Evolutionary conservation across 306 rosid species (phyloP).

Genomic region (Benincasa hispida): DNA sequence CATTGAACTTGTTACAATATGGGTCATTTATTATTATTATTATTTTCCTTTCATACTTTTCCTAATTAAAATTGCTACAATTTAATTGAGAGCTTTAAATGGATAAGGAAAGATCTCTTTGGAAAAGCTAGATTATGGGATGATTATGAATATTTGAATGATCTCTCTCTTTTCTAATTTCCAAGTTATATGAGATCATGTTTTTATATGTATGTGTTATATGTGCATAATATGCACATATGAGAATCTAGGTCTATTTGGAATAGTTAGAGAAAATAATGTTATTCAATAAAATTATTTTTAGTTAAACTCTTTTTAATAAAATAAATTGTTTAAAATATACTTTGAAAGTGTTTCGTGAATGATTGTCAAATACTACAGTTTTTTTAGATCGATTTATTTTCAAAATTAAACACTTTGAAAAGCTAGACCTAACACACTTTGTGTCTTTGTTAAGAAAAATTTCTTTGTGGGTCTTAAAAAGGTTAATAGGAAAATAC

Average conservation of each 20-base stretch:
- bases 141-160: background rate
- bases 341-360: too few species aligned
- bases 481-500: too few species aligned
- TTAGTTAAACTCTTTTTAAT: too few species aligned
- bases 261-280: too few species aligned
- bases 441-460: background rate
- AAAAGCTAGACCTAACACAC: too few species aligned
- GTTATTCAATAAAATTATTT: too few species aligned
- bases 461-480: background rate
- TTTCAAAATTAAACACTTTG: too few species aligned
- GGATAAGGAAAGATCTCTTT: background rate
- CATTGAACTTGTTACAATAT: conserved; percentile 2
- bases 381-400: too few species aligned
- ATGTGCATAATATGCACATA: background rate
- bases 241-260: too few species aligned
- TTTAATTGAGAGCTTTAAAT: background rate
- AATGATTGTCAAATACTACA: too few species aligned
- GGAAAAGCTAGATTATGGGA: background rate
- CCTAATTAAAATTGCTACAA: background rate
- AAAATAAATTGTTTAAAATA: too few species aligned
- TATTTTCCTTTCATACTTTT: background rate
- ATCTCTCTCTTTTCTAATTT: background rate
- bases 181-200: background rate
- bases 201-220: background rate
- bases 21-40: background rate